A percentile compares a stretch with the other conserved stretches of the same genome.
phyloP scores from a whole-genome alignment of 257 asterid genomes.

The Rehmannia glutinosa region DNA sequence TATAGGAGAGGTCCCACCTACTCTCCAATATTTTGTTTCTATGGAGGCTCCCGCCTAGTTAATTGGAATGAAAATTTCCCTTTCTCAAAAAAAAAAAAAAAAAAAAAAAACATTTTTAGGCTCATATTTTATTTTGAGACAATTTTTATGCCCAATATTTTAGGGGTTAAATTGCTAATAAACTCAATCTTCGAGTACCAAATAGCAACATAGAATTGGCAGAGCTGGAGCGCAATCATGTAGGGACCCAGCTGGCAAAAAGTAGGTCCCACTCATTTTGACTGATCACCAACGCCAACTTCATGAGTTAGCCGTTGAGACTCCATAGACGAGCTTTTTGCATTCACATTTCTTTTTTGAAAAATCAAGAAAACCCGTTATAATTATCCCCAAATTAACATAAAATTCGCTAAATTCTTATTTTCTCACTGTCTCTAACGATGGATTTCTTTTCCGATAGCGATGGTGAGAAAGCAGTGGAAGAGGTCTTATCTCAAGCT shows the following conservation, averaged over 20 bases:
- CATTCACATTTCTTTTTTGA: neutral
- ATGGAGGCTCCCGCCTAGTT: no score
- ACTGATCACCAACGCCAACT: slow-evolving; percentile 16
- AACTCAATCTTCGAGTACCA: neutral
- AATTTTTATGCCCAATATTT: no score
- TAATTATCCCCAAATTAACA: neutral
- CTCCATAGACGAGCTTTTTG: neutral
- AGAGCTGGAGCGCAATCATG: slow-evolving; percentile 16
- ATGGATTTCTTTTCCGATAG: slow-evolving; percentile 83
- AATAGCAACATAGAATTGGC: neutral
- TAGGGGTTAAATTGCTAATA: neutral
- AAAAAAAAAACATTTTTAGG: no score
- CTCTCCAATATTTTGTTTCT: no score
- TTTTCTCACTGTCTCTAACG: neutral
- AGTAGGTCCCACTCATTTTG: slow-evolving; percentile 7
- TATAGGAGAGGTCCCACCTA: no score
- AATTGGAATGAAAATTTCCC: no score
- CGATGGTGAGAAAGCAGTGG: slow-evolving; percentile 79
- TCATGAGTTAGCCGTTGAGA: slow-evolving; percentile 56
- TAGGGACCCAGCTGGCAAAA: slow-evolving; percentile 1
- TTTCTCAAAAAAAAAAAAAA: no score
- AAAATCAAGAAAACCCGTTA: no score
- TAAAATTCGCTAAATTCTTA: neutral
- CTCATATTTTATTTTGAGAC: no score
- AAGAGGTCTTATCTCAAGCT: slow-evolving; percentile 67